Conservation (phyloP, 2,329 filamentous ascomycete genomes). For the Beauveria sp. region DNA sequence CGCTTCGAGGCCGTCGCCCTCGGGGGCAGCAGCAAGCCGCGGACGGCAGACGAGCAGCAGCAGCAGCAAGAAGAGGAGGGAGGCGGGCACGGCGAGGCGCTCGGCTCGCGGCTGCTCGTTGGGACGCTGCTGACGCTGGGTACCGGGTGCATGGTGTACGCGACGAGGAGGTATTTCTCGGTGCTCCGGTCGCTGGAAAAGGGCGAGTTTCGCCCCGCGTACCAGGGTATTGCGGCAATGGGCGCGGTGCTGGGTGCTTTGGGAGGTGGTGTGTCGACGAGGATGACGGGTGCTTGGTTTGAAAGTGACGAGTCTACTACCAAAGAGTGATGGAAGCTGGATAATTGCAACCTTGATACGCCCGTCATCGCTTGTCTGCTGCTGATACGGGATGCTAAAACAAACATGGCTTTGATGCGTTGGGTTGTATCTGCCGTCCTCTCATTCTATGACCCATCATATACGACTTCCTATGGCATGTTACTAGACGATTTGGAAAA, state of each 20-base stretch:
- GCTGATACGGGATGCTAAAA: neutral
- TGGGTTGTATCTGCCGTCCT: neutral
- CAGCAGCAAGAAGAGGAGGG: conserved; percentile 10
- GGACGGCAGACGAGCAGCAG: neutral
- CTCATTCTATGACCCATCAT: too few relatives aligned
- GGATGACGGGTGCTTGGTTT: neutral
- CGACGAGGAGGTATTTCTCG: conserved; percentile 38
- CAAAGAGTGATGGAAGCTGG: neutral
- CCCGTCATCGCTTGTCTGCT: neutral
- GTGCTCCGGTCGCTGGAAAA: conserved; percentile 30
- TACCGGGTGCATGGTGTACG: conserved; percentile 38
- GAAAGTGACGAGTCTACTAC: neutral
- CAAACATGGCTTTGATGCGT: neutral
- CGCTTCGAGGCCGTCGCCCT: conserved; percentile 31
- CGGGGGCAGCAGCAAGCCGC: neutral
- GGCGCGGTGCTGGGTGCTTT: conserved; percentile 23
- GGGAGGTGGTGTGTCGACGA: conserved; percentile 20
- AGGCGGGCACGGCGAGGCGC: neutral
- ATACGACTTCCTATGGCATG: too few relatives aligned
- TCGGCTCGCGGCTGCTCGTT: conserved; percentile 23
- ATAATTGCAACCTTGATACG: neutral
- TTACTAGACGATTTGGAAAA: too few relatives aligned
- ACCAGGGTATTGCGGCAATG: conserved; percentile 23
- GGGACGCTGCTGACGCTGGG: conserved; percentile 37
- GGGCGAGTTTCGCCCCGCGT: conserved; percentile 32